phyloP scores from a whole-genome alignment of 2,329 filamentous ascomycete genomes.

The Fusarium subglutinans region DNA sequence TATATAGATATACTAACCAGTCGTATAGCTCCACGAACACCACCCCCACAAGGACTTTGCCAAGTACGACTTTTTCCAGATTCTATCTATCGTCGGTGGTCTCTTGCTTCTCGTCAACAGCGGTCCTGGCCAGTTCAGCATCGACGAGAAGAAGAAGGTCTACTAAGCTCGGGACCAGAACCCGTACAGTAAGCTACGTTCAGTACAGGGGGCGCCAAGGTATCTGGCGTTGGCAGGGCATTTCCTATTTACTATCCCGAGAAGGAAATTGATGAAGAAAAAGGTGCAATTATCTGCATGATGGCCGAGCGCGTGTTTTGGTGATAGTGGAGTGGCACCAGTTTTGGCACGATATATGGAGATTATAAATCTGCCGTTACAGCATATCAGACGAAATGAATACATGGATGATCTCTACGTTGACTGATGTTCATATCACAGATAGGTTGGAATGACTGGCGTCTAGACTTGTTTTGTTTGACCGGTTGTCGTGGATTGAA shows the following conservation, averaged over 20 bases:
- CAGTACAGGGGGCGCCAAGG: slow-evolving; percentile 22
- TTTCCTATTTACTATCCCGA: slow-evolving; percentile 32
- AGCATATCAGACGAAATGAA: slow-evolving; percentile 33
- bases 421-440: slow-evolving; percentile 1
- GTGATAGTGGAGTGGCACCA: slow-evolving; percentile 13
- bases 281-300: slow-evolving; percentile 13
- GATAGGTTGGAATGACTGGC: neutral
- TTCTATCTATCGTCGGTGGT: slow-evolving; percentile 96
- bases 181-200: slow-evolving; percentile 6
- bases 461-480: slow-evolving; percentile 6
- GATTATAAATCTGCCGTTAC: slow-evolving; percentile 25
- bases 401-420: slow-evolving; percentile 28
- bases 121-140: slow-evolving; percentile 95
- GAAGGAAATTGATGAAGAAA: slow-evolving; percentile 29
- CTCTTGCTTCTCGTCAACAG: slow-evolving; percentile 98
- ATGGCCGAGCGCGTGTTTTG: slow-evolving; percentile 4
- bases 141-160: slow-evolving; percentile 99
- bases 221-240: slow-evolving; percentile 36
- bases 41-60: slow-evolving; percentile 99
- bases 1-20: slow-evolving; percentile 1
- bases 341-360: slow-evolving; percentile 19
- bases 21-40: slow-evolving; percentile 84
- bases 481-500: neutral
- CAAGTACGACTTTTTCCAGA: slow-evolving; percentile 99
- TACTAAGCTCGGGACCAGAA: slow-evolving; percentile 67